Base-by-base conservation (phyloP, 208 protist genomes). In the Trypanosoma boissoni region DNA sequence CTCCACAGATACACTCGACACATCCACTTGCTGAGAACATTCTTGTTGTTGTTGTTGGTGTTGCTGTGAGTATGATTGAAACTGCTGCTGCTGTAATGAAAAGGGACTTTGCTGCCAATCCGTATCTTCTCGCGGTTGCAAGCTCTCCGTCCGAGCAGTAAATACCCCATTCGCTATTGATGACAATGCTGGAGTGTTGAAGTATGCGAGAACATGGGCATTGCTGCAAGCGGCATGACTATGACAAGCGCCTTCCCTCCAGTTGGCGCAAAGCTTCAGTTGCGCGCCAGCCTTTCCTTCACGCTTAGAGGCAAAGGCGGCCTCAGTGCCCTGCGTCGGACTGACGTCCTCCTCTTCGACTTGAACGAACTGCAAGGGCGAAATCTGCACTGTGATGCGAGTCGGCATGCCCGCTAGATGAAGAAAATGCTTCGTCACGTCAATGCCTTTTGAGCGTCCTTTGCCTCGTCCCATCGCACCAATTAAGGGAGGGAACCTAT, bases 371-470 rank as follows among this genome's bases (percentile, higher is more conserved):
- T 69, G 54, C 26, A 52, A 69, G 0, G 74, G 70, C 1, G 64
- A 44, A 8, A 89, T 46, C 58, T 81, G 80, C n/a, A 90, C 86
- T 0, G 72, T 58, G 26, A 93, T 83, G 50, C 73, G 76, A 56
- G 82, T 73, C 8, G 76, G 66, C 29, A 80, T 59, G 23, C 80
- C 81, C 3, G 71, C 70, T 1, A 71, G 58, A 34, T 83, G 78
- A 23, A 93, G 80, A 2, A 89, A 68, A 21, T 69, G 61, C 61
- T 86, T 90, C 8, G 86, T 93, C 6, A 93, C 78, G 64, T 93
- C 82, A 31, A 93, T 77, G n/a, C 70, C 78, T 51, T 83, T 83
- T 3, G 72, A 61, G 6, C 86, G 66, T 14, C 64, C 64, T 49
- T 70, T 70, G 12, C 55, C 64, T 10, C 64, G 64, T 45, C 64